phyloP scores from a whole-genome alignment of 2,329 filamentous ascomycete species.

The Phialophora tarda region DNA sequence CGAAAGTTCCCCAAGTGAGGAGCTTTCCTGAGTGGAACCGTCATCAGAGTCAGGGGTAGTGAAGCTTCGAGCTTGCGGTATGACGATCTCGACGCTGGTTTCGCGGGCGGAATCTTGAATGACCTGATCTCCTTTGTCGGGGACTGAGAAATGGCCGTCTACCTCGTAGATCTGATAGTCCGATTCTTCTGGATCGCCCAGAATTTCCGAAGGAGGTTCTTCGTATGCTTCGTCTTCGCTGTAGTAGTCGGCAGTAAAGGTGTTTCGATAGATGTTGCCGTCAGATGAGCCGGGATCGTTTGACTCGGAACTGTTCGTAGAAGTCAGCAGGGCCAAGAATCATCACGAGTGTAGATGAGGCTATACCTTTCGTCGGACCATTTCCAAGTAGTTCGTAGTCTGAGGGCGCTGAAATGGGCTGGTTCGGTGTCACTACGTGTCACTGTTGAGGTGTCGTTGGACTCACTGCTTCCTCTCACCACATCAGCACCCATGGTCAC shows the following conservation, averaged over 20 bases:
- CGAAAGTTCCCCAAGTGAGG: slow-evolving; percentile 21
- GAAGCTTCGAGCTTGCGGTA: slow-evolving; percentile 30
- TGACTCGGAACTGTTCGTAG: neutral
- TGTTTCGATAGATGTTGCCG: slow-evolving; percentile 42
- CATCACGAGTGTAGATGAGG: neutral
- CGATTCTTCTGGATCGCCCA: slow-evolving; percentile 4
- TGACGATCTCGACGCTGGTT: slow-evolving; percentile 32
- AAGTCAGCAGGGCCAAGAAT: neutral
- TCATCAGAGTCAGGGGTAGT: slow-evolving; percentile 35
- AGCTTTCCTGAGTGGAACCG: slow-evolving; percentile 22
- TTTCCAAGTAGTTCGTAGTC: slow-evolving; percentile 42
- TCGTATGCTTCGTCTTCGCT: slow-evolving; percentile 39
- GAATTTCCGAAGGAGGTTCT: slow-evolving; percentile 6
- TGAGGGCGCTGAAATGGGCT: slow-evolving; percentile 38
- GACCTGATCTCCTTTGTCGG: slow-evolving; percentile 29
- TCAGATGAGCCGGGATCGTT: neutral
- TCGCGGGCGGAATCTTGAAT: slow-evolving; percentile 32
- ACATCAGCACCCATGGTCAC: slow-evolving; percentile 59
- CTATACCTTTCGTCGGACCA: slow-evolving; percentile 42
- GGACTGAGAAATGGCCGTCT: slow-evolving; percentile 4
- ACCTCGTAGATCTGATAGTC: slow-evolving; percentile 19
- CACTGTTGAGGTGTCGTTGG: neutral
- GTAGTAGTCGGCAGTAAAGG: slow-evolving; percentile 50
- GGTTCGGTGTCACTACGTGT: slow-evolving; percentile 10
- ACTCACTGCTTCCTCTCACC: slow-evolving; percentile 48